Conservation (phyloP, 2,329 filamentous ascomycete species). For the Colletotrichum sp. region DNA sequence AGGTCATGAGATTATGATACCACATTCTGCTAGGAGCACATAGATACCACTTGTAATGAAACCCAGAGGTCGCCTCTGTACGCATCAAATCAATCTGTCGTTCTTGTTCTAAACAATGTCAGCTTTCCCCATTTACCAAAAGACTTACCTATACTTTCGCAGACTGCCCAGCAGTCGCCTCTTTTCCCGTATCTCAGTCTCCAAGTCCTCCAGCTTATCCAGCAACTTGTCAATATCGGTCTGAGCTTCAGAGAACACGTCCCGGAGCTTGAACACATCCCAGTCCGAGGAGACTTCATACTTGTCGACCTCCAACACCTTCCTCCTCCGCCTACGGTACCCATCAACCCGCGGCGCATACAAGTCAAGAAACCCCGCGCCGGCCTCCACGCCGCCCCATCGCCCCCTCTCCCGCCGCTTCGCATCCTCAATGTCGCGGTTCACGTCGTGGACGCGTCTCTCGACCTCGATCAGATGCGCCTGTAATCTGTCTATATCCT, state of each 20-base stretch:
- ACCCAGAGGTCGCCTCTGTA: not conserved
- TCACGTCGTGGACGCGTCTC: conserved; percentile 42
- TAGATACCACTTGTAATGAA: conserved; percentile 11
- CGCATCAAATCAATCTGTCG: not conserved
- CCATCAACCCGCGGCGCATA: conserved; percentile 69
- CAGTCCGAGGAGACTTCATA: not conserved
- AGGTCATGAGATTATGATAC: conserved; percentile 14
- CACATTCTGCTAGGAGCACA: conserved; percentile 12
- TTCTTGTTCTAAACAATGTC: not conserved
- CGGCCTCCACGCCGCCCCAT: not conserved
- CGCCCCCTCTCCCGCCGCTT: not conserved
- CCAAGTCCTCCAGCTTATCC: not conserved
- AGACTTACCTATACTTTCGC: not conserved
- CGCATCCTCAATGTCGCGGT: conserved; percentile 59
- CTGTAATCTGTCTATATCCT: conserved; percentile 78
- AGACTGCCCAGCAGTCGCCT: not conserved
- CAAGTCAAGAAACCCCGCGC: not conserved
- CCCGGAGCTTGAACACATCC: not conserved
- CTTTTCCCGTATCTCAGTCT: not conserved
- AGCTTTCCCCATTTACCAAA: not conserved
- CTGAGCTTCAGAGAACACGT: not conserved
- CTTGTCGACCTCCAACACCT: not conserved
- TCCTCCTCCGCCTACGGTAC: conserved; percentile 71
- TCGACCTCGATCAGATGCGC: conserved; percentile 70
- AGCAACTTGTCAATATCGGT: not conserved